Base-by-base conservation (phyloP, 441 rosid species). In the Hura crepitans region DNA sequence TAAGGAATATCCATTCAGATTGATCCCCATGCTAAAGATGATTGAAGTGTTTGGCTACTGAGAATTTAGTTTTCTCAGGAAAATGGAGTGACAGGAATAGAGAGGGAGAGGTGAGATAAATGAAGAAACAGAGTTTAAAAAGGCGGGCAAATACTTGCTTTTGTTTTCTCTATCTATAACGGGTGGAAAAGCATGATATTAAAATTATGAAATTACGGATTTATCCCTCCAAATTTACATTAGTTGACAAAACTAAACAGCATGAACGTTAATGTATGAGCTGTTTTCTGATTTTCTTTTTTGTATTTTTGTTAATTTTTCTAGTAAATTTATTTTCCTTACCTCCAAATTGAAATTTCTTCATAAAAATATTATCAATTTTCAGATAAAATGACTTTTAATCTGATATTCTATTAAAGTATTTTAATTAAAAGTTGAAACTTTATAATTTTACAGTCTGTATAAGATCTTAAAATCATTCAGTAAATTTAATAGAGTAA, bases 31-130 rank as follows among this genome's bases (percentile, higher is more conserved):
- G 17, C 7, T 28, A 2, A 31, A 66, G 28, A 50, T n/a, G 18
- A 14, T 15, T 63, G 47, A 66, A 55, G 55, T 65, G 81, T 62
- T 69, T 76, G 85, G 75, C 10, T 22, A 55, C 39, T 0, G 70
- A 0, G 81, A 77, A 23, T 66, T 30, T n/a, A 59, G 33, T 73
- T 77, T 72, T 66, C 28, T 51, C 31, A 57, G 67, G 63, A 58
- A 71, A 47, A 63, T 45, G 23, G 15, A 51, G 50, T 8, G 62
- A 62, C 62, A 17, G 70, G 50, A 54, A 68, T n/a, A 39, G 63
- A 39, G 66, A 64, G 80, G 54, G 65, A 46, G 67, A 67, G 46
- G 46, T 28, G 23, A 4, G 14, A 20, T 59, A 50, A 39, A n/a
- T 46, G 59, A 56, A 42, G 64, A 62, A 49, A 45, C 53, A 66